Base-by-base conservation (phyloP, 164 flowering plant genomes). In the Piper longum region DNA sequence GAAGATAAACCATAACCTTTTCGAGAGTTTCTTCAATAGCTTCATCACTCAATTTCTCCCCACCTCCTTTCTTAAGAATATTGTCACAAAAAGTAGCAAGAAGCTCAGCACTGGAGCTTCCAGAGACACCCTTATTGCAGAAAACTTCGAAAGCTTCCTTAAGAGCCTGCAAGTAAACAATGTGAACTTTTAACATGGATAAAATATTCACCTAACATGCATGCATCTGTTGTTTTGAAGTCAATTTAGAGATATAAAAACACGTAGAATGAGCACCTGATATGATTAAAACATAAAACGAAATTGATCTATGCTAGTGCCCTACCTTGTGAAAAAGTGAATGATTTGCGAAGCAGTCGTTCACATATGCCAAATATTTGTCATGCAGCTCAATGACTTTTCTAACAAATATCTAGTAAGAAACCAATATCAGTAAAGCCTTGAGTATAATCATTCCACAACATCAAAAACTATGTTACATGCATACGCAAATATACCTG, bases 371-470 rank as follows among this genome's bases (percentile, higher is more conserved):
- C 73, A 92, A 57, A 74, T 88, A 92, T 68, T 85, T 93, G 80
- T 93, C 99, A 74, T 88, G 97, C 55, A 93, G 80, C 72, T 86
- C 96, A 70, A 93, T 85, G n/a, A 88, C 87, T 76, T 93, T 88
- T 68, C 86, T 79, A 18, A 90, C 92, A 74, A 93, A 85, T 67
- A 83, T 84, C 98, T 93, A 82, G 66, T 64, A 57, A 71, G 41
- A 9, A 12, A 48, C 14, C 9, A 48, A 48, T 9, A 41, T 42
- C 4, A 39, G 48, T 11, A 3, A 43, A 4, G 11, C 48, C 14
- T 18, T 4, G 4, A 7, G 13, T 16, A 2, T 44, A 6, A 5
- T 5, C 48, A 44, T 44, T 5, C 48, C 48, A 44, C 11, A 44
- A 5, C 8, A 11, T 5, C 2, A 44, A 44, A 44, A 11, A 44